Evolutionary conservation across 768 basidiomycete genomes (phyloP).

Genomic region (Russula earlei): DNA sequence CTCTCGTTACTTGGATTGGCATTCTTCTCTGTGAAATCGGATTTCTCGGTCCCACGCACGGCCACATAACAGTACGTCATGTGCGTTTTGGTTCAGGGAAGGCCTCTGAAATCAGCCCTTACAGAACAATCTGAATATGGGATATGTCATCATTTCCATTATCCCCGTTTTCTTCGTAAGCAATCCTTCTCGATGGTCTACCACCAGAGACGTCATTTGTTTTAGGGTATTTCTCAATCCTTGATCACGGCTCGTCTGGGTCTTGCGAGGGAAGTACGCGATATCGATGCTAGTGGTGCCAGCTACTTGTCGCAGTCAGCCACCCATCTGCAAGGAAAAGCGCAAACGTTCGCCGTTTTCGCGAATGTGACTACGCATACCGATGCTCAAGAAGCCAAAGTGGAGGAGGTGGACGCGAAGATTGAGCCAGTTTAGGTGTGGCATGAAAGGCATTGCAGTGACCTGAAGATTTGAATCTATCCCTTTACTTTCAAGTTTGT

Average conservation of each 20-base stretch:
- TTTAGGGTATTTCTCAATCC: slow-evolving; percentile 23
- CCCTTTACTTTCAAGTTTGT: too few species aligned
- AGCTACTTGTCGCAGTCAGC: not conserved
- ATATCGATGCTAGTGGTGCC: not conserved
- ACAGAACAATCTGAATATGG: not conserved
- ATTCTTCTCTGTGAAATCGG: slow-evolving; percentile 21
- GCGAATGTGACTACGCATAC: not conserved
- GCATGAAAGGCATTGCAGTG: too few species aligned
- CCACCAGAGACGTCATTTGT: not conserved
- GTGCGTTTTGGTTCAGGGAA: not conserved
- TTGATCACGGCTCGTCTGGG: slow-evolving; percentile 23
- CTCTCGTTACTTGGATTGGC: slow-evolving; percentile 23
- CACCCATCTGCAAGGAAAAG: not conserved
- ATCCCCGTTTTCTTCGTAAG: slow-evolving; percentile 15
- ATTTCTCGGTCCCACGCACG: slow-evolving; percentile 20
- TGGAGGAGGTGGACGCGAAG: not conserved
- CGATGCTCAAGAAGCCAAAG: not conserved
- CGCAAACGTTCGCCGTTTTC: not conserved
- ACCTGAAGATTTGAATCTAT: too few species aligned
- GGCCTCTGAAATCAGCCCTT: not conserved
- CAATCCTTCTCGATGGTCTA: too few species aligned
- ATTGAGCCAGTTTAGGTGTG: too few species aligned
- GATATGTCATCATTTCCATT: not conserved
- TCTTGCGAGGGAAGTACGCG: slow-evolving; percentile 5
- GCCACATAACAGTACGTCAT: slow-evolving; percentile 18